phyloP scores from a whole-genome alignment of 768 basidiomycete species.

The Clathrus columnatus region DNA sequence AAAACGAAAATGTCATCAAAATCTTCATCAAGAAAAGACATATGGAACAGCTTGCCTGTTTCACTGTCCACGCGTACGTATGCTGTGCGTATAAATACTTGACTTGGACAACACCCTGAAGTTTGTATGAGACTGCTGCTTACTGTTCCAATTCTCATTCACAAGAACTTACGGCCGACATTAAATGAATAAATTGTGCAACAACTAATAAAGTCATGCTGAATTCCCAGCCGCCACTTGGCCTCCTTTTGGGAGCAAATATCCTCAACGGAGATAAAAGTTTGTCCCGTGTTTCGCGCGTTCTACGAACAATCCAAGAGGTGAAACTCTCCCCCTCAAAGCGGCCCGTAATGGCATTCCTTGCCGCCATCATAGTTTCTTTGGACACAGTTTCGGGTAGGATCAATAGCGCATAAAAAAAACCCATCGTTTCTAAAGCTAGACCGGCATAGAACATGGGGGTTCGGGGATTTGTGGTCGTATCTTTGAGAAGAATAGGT shows the following conservation, averaged over 20 bases:
- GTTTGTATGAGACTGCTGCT: background rate
- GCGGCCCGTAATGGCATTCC: background rate
- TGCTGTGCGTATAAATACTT: constrained; percentile 77
- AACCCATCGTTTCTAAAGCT: constrained; percentile 17
- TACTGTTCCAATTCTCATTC: background rate
- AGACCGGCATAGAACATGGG: constrained; percentile 28
- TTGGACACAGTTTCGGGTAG: constrained; percentile 29
- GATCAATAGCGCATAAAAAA: constrained; percentile 24
- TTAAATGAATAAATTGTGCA: constrained; percentile 53
- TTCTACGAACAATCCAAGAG: background rate
- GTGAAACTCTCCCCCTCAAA: background rate
- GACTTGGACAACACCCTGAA: constrained; percentile 60
- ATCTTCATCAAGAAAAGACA: background rate
- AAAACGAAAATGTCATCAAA: background rate
- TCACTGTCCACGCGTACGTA: constrained; percentile 58
- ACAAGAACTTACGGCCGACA: constrained; percentile 47
- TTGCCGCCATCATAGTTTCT: constrained; percentile 5
- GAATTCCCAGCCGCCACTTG: constrained; percentile 42
- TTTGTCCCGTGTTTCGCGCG: background rate
- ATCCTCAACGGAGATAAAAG: constrained; percentile 55
- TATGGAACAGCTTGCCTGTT: constrained; percentile 37
- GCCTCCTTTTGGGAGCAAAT: constrained; percentile 48
- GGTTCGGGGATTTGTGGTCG: constrained; percentile 14
- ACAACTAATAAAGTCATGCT: constrained; percentile 63
- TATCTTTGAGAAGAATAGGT: constrained; percentile 19